Base-by-base conservation (phyloP, 768 basidiomycete genomes). In the Paxillus rubicundulus region DNA sequence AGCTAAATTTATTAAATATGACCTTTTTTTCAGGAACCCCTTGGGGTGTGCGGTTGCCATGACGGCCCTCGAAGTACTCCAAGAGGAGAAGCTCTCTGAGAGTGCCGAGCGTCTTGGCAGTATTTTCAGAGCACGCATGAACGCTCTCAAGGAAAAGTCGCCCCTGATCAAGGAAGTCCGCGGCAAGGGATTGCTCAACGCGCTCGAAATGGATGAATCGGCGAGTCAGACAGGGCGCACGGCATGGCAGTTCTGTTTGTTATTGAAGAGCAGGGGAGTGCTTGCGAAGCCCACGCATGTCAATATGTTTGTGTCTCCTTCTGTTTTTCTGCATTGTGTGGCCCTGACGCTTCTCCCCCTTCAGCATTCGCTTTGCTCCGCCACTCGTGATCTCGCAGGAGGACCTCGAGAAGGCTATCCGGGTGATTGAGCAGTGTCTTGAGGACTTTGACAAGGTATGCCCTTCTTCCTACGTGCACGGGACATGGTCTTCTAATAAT, bases 281-380 rank as follows among this genome's bases (percentile, higher is more conserved):
- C 74, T 99, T 57, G 96, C 95, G 27, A 98, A 99, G 77, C 95
- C 97, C 12, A 98, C 96, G 0, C 94, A 97, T 64, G 82, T 86
- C 24, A 96, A 96, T 70, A 92, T 91, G 92, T 95, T 61, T 61
- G 92, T 77, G 38, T 16, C 37, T 37, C 7, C 13, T 10, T 48
- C 18, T 34, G 42, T 27, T 8, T 24, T 13, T 33, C 28, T 34
- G 5, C 20, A 41, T 28, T 28, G 32, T 42, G 8, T 45, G 44
- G 34, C 50, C 30, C 24, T 53, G 42, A 54, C 47, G 38, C 7
- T 44, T 13, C 37, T 12, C 18, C 48, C 21, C 16, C 38, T 57
- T 3, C 61, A 98, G 94, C 48, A 89, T 99, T 60, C 93, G 96
- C 30, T 96, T 99, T 67, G 92, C 97, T 2, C 96, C 96, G 2